These are phyloP conservation scores for Stagonosporopsis cucurbitacearum DNA, from an alignment of 2,329 filamentous ascomycete genomes.

Conservation along the genomic window DNA sequence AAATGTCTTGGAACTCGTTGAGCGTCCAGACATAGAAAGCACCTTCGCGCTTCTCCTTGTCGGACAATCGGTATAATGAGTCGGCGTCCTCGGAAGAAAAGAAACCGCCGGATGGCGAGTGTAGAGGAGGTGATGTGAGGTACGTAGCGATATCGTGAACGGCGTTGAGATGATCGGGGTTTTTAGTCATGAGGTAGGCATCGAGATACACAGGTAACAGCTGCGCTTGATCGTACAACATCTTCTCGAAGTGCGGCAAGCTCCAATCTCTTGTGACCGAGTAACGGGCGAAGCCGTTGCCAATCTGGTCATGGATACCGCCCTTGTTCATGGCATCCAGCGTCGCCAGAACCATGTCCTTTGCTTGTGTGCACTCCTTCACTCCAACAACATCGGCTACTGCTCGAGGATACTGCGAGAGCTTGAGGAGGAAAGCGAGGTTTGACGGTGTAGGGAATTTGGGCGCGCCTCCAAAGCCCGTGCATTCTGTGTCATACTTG, in stretches of 20 bases:
- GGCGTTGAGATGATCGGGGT: slow-evolving; percentile 76
- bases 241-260: slow-evolving; percentile 95
- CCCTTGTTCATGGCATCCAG: slow-evolving; percentile 78
- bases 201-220: slow-evolving; percentile 84
- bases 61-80: slow-evolving; percentile 74
- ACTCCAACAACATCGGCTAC: slow-evolving; percentile 89
- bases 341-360: slow-evolving; percentile 80
- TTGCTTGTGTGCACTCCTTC: slow-evolving; percentile 74
- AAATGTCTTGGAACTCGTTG: slow-evolving; percentile 80
- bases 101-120: slow-evolving; percentile 74
- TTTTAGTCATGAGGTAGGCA: slow-evolving; percentile 74
- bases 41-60: slow-evolving; percentile 84
- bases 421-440: slow-evolving; percentile 77
- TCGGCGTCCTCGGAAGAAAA: slow-evolving; percentile 91
- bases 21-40: slow-evolving; percentile 95
- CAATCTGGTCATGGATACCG: slow-evolving; percentile 76
- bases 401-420: slow-evolving; percentile 72
- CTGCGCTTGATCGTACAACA: slow-evolving; percentile 91
- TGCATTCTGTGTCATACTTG: slow-evolving; percentile 29
- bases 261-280: slow-evolving; percentile 93
- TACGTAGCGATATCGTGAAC: slow-evolving; percentile 88
- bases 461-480: slow-evolving; percentile 74
- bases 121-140: slow-evolving; percentile 73
- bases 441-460: slow-evolving; percentile 93
- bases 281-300: slow-evolving; percentile 81